Conservation (phyloP, 2,329 filamentous ascomycete species). For the Thelonectria discophora region DNA sequence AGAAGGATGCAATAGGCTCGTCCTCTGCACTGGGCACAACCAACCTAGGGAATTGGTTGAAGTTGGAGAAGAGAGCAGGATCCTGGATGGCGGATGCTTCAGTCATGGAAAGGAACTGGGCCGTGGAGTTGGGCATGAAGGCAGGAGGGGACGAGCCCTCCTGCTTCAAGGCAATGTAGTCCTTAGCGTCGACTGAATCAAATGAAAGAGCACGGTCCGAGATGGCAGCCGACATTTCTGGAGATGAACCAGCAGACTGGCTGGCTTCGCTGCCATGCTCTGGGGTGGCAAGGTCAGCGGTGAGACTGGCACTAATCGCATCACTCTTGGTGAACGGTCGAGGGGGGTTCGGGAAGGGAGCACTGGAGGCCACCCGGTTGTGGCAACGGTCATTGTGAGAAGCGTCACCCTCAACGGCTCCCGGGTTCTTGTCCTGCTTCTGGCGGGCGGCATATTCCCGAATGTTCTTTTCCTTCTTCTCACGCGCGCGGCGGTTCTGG, state of each 20-base stretch:
- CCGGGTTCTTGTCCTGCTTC: conserved; percentile 47
- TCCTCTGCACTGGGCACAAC: conserved; percentile 36
- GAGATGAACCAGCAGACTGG: conserved; percentile 39
- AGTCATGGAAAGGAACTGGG: conserved; percentile 24
- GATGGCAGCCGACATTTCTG: conserved; percentile 31
- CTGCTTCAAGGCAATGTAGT: conserved; percentile 13
- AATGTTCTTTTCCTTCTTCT: conserved; percentile 69
- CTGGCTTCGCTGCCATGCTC: conserved; percentile 43
- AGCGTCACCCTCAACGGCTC: conserved; percentile 40
- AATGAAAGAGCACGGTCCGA: conserved; percentile 32
- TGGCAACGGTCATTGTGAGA: conserved; percentile 44
- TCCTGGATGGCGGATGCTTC: conserved; percentile 11
- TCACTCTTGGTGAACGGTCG: conserved; percentile 22
- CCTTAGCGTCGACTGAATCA: conserved; percentile 11
- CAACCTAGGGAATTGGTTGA: conserved; percentile 38
- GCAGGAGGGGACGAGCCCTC: not conserved
- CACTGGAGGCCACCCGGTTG: conserved; percentile 53
- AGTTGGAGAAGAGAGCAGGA: conserved; percentile 8
- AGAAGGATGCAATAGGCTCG: conserved; percentile 35
- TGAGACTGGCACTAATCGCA: conserved; percentile 13
- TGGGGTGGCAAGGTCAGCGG: conserved; percentile 27
- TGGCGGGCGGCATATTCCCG: conserved; percentile 53
- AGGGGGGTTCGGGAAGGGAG: conserved; percentile 49
- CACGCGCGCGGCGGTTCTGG: conserved; percentile 71
- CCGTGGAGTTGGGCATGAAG: conserved; percentile 9